A percentile compares a stretch with the other conserved stretches of the same genome.
These are phyloP conservation scores for Umbilicus rupestris DNA, from an alignment of 164 flowering plant genomes.

Conservation along the genomic window DNA sequence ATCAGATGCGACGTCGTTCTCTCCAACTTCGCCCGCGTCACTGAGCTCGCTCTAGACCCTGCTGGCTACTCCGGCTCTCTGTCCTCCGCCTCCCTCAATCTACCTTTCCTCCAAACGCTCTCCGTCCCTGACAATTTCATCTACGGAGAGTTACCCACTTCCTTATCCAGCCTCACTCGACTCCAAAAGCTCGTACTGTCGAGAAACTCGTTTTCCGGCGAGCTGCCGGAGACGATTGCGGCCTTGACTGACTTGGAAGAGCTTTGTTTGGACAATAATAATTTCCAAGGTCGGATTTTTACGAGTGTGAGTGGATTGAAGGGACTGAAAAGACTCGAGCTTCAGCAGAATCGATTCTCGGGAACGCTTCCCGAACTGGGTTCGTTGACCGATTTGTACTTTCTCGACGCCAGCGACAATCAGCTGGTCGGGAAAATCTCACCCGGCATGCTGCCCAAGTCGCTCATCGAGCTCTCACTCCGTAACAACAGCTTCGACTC, in stretches of 20 bases:
- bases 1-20: constrained; percentile 51
- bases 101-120: constrained; percentile 51
- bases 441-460: constrained; percentile 28
- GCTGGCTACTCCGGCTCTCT: constrained; percentile 73
- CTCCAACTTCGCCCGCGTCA: constrained; percentile 38
- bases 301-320: constrained; percentile 28
- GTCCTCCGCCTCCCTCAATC: constrained; percentile 31
- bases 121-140: constrained; percentile 60
- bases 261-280: constrained; percentile 61
- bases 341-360: constrained; percentile 52
- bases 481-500: constrained; percentile 57
- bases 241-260: constrained; percentile 47
- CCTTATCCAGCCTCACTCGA: constrained; percentile 45
- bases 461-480: constrained; percentile 49
- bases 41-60: constrained; percentile 73
- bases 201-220: constrained; percentile 62
- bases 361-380: constrained; percentile 60
- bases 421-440: constrained; percentile 53
- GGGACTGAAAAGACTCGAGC: constrained; percentile 47
- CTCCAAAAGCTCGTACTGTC: constrained; percentile 56
- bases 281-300: constrained; percentile 46
- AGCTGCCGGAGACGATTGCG: constrained; percentile 52
- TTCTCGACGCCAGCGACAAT: constrained; percentile 61
- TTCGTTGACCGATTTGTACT: constrained; percentile 30
- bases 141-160: constrained; percentile 46